phyloP scores from a whole-genome alignment of 495 filamentous ascomycete genomes.

The Podospora bellae-mahoneyi region DNA sequence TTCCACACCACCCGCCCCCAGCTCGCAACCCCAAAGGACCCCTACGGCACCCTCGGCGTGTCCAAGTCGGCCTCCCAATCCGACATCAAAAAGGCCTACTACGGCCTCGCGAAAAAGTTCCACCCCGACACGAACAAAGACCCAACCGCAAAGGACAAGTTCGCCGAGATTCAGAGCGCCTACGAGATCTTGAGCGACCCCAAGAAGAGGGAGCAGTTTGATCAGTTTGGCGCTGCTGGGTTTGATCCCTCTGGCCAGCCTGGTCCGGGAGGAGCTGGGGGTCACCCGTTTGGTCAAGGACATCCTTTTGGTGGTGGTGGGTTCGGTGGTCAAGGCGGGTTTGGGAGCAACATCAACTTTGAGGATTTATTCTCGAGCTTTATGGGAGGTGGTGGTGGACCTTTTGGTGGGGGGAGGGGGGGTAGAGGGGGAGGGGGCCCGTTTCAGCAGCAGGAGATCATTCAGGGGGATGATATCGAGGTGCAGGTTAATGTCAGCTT shows the following conservation, averaged over 20 bases:
- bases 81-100: slow-evolving; percentile 98
- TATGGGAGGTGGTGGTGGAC: slow-evolving; percentile 55
- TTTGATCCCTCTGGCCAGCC: slow-evolving; percentile 78
- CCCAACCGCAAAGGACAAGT: slow-evolving; percentile 83
- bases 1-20: slow-evolving; percentile 71
- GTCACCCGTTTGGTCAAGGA: slow-evolving; percentile 44
- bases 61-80: slow-evolving; percentile 69
- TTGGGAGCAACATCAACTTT: slow-evolving; percentile 81
- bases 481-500: slow-evolving; percentile 89
- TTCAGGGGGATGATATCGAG: slow-evolving; percentile 90
- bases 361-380: slow-evolving; percentile 94
- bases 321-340: slow-evolving; percentile 52
- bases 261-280: slow-evolving; percentile 56
- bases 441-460: slow-evolving; percentile 69
- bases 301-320: slow-evolving; percentile 15
- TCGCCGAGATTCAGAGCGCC: slow-evolving; percentile 82
- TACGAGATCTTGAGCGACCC: slow-evolving; percentile 91
- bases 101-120: slow-evolving; percentile 95
- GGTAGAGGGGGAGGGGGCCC: slow-evolving; percentile 43
- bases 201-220: slow-evolving; percentile 86
- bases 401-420: slow-evolving; percentile 48
- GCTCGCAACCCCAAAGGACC: slow-evolving; percentile 65
- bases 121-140: slow-evolving; percentile 99
- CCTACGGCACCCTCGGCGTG: slow-evolving; percentile 85
- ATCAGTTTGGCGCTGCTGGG: slow-evolving; percentile 81